Percentiles rank a stretch among this genome's conserved stretches.
Evolutionary conservation across 495 filamentous ascomycete genomes (phyloP).

Genomic region (Penicillium mononematosum): DNA sequence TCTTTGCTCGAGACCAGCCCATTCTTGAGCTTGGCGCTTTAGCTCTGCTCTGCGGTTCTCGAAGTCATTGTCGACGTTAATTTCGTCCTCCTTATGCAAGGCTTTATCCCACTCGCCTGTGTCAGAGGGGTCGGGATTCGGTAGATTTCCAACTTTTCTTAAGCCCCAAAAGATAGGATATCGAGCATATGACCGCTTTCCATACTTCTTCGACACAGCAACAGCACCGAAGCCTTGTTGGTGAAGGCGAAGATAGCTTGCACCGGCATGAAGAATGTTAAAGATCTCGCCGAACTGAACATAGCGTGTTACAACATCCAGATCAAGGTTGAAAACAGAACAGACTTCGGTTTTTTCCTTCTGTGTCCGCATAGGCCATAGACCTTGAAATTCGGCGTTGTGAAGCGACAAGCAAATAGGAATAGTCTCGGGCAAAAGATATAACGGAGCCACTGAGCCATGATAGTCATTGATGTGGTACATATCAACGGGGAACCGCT

Average conservation of each 20-base stretch:
- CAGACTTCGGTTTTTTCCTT: conserved; percentile 68
- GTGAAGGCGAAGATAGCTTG: conserved; percentile 71
- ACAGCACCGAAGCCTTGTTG: conserved; percentile 75
- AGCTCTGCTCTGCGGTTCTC: conserved; percentile 58
- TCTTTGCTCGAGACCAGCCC: conserved; percentile 67
- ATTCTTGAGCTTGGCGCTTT: conserved; percentile 70
- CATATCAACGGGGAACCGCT: conserved; percentile 61
- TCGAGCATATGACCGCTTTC: conserved; percentile 69
- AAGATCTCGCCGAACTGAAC: conserved; percentile 66
- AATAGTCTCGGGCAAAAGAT: conserved; percentile 61
- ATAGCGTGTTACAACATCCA: conserved; percentile 42
- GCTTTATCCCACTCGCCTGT: conserved; percentile 65
- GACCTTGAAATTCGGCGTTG: conserved; percentile 72
- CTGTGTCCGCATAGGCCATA: conserved; percentile 71
- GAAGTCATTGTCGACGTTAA: conserved; percentile 55
- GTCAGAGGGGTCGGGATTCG: conserved; percentile 75
- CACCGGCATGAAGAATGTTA: conserved; percentile 70
- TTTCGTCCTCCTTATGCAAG: conserved; percentile 49
- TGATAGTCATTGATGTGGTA: conserved; percentile 86
- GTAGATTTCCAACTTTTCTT: conserved; percentile 65
- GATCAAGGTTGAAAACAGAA: conserved; percentile 63
- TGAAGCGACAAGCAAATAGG: conserved; percentile 54
- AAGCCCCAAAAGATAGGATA: conserved; percentile 80
- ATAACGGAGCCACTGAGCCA: conserved; percentile 68
- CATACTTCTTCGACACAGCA: conserved; percentile 73